These are phyloP conservation scores for Tricholoma flavovirens DNA, from an alignment of 768 basidiomycete species.

Conservation along the genomic window DNA sequence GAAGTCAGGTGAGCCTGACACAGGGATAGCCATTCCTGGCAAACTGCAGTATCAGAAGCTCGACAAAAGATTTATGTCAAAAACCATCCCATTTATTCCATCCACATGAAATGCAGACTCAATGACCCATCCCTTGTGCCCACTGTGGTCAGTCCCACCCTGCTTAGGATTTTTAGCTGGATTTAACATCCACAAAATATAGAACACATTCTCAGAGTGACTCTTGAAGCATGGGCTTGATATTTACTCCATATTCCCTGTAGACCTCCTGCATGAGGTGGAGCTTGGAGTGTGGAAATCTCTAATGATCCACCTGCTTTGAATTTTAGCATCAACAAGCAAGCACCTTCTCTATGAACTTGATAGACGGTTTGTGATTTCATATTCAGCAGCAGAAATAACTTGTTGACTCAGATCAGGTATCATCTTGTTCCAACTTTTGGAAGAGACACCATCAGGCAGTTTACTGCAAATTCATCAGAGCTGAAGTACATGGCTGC, in stretches of 20 bases:
- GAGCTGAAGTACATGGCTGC: background rate
- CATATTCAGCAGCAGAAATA: background rate
- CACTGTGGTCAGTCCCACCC: constrained; percentile 2
- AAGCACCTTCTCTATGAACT: constrained; percentile 14
- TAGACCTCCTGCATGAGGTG: constrained; percentile 36
- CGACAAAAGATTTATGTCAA: constrained; percentile 4
- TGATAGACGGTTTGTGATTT: constrained; percentile 17
- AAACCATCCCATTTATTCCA: background rate
- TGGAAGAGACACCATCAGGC: constrained; percentile 1
- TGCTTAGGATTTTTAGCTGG: background rate
- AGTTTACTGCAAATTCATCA: background rate
- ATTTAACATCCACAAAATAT: background rate
- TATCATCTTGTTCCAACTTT: constrained; percentile 5
- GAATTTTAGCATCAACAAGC: constrained; percentile 17
- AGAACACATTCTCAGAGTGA: constrained; percentile 28
- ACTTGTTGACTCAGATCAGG: background rate
- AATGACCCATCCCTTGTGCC: constrained; percentile 8
- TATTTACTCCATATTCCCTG: constrained; percentile 21
- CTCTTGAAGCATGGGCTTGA: constrained; percentile 18
- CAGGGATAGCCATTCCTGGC: background rate
- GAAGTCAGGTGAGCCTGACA: background rate
- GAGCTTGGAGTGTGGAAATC: constrained; percentile 35
- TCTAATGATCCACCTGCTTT: constrained; percentile 30
- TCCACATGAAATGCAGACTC: constrained; percentile 5
- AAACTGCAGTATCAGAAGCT: background rate